These are phyloP conservation scores for Chaetomiaceae sp. DNA, from an alignment of 2,329 filamentous ascomycete genomes.

Conservation along the genomic window DNA sequence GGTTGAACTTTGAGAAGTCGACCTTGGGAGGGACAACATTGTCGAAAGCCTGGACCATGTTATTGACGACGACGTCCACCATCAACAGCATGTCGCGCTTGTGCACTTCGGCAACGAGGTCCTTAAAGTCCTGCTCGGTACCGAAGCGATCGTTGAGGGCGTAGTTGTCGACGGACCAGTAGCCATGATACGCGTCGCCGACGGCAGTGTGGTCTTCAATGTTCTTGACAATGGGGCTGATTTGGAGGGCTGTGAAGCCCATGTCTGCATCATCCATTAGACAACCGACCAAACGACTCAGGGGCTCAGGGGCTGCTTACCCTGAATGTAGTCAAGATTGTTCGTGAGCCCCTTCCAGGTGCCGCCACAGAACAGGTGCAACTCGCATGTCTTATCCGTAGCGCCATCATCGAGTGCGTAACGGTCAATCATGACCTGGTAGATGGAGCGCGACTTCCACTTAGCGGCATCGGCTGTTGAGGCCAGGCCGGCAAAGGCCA, in stretches of 20 bases:
- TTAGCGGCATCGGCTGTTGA: conserved; percentile 43
- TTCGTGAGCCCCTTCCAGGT: conserved; percentile 55
- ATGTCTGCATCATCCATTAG: conserved; percentile 33
- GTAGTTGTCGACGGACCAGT: conserved; percentile 50
- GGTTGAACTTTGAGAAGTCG: conserved; percentile 38
- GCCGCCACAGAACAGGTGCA: conserved; percentile 55
- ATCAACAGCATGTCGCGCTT: conserved; percentile 40
- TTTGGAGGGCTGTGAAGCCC: conserved; percentile 57
- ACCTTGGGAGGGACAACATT: conserved; percentile 39
- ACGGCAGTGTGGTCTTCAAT: conserved; percentile 33
- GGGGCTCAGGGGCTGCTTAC: conserved; percentile 25
- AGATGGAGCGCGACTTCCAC: conserved; percentile 54
- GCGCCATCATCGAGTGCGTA: conserved; percentile 46
- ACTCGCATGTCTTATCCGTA: conserved; percentile 41
- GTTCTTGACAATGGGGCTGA: conserved; percentile 51
- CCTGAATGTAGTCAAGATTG: conserved; percentile 59
- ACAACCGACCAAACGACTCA: no score
- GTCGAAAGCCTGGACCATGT: conserved; percentile 44
- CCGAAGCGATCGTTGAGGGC: conserved; percentile 56
- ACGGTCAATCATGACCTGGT: conserved; percentile 52
- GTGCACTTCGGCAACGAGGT: conserved; percentile 44
- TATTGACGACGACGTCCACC: conserved; percentile 52
- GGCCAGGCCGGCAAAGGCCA: conserved; percentile 26
- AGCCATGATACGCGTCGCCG: conserved; percentile 47
- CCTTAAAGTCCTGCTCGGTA: conserved; percentile 53